Percentiles rank a stretch among this genome's conserved stretches.
Conservation (phyloP, 371 early-diverging fungal genomes). For the Nosema muscidifuracis region DNA sequence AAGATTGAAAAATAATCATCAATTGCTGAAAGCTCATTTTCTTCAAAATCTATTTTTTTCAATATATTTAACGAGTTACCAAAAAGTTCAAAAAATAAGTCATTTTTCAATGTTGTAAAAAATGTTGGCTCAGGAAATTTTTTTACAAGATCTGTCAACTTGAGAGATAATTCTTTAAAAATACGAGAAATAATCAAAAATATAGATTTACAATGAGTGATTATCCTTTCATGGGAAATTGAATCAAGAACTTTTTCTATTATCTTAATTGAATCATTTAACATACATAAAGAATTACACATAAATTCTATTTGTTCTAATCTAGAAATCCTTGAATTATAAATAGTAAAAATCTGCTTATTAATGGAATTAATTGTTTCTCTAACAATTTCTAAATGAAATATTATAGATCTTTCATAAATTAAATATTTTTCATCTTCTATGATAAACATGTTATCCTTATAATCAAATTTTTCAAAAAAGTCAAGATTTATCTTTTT, state of each 20-base stretch:
- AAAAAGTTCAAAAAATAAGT: background rate
- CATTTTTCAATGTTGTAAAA: background rate
- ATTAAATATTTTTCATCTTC: background rate
- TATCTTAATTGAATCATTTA: background rate
- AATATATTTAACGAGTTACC: background rate
- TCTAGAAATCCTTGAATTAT: background rate
- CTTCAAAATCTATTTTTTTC: background rate
- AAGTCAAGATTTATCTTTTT: background rate
- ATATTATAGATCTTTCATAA: background rate
- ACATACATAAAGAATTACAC: background rate
- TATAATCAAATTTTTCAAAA: background rate
- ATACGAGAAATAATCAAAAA: background rate
- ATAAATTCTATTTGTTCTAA: background rate
- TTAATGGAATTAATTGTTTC: background rate
- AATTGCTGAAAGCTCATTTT: background rate
- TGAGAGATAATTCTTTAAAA: background rate
- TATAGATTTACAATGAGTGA: background rate
- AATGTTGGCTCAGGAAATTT: background rate
- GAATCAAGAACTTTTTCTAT: background rate
- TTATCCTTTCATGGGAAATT: background rate
- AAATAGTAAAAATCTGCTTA: background rate
- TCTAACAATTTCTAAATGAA: slow-evolving; percentile 14
- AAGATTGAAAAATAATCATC: background rate
- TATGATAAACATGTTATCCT: no score
- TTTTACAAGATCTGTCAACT: background rate